Base-by-base conservation (phyloP, 1,284 basidiomycete species). In the Sanguinoderma infundibulare region DNA sequence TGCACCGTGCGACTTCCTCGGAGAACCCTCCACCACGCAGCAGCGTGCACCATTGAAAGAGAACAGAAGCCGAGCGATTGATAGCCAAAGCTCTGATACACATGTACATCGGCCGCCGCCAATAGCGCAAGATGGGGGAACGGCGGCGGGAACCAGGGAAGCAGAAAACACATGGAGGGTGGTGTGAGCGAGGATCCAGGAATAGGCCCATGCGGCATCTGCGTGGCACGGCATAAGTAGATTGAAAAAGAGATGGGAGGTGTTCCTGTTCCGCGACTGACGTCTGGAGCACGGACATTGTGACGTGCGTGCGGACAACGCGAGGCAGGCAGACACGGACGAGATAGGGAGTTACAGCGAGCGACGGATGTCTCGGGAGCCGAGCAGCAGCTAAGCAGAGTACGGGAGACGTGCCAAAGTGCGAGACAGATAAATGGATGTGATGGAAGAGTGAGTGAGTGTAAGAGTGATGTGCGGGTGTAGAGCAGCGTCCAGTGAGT, bases 71-170 rank as follows among this genome's bases (percentile, higher is more conserved):
- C 53, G 47, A 12, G 20, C 26, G 44, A 66, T 63, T 58, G 64
- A 62, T 66, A 61, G 56, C 50, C 51, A 22, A 56, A 58, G 56
- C 47, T 60, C 54, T 35, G 51, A 44, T 57, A 36, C 64, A 66
- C 65, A 62, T 55, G 59, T 66, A 61, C 64, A 66, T 56, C 57
- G 53, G 57, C 62, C 57, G 59, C 61, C 55, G 57, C 39, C 53
- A 28, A 44, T 46, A 15, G n/a, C 35, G 53, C 30, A 51, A 47
- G 15, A 46, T 32, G 65, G 55, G 17, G 56, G 58, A 60, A 60
- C 50, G 54, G 35, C 56, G 54, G 59, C 60, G 20, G n/a, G 49
- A 12, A 30, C 10, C 30, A 34, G 52, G 61, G 15, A 55, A 52
- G 46, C 51, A 57, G 60, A 49, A 24, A 42, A 50, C 53, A 51